Percentiles rank a stretch among this genome's conserved stretches.
phyloP scores from a whole-genome alignment of 805 yeast species.

The Kodamaea jinghongensis region DNA sequence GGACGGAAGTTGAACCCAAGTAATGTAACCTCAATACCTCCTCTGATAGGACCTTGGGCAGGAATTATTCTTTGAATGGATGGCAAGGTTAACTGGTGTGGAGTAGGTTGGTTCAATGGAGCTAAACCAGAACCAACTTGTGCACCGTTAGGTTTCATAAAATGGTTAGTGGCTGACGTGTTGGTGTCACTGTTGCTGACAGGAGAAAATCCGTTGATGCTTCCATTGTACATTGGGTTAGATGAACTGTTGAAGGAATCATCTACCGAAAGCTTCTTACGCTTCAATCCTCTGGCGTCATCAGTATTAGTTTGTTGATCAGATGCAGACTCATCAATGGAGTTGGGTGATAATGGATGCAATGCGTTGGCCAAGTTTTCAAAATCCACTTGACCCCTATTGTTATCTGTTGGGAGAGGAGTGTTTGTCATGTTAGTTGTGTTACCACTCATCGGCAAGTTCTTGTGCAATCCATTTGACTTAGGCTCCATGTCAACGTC shows the following conservation, averaged over 20 bases:
- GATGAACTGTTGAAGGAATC: conserved; percentile 36
- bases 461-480: conserved; percentile 1
- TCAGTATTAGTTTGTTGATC: conserved; percentile 45
- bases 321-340: conserved; percentile 58
- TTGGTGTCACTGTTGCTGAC: conserved; percentile 45
- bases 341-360: conserved; percentile 58
- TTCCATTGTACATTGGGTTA: conserved; percentile 40
- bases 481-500: conserved; percentile 1
- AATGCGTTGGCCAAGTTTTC: conserved; percentile 3
- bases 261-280: conserved; percentile 49
- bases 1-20: conserved; percentile 84
- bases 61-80: conserved; percentile 86
- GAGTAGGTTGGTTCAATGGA: conserved; percentile 12
- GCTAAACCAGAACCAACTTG: conserved; percentile 12
- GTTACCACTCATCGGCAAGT: background rate
- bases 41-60: conserved; percentile 91
- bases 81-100: conserved; percentile 37
- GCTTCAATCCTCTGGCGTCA: conserved; percentile 42
- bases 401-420: conserved; percentile 3
- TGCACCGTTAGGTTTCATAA: conserved; percentile 4
- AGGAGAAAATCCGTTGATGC: conserved; percentile 44
- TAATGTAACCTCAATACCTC: conserved; percentile 93
- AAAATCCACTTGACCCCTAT: conserved; percentile 6
- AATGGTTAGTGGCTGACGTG: conserved; percentile 18
- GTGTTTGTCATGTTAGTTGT: conserved; percentile 6